phyloP scores from a whole-genome alignment of 306 rosid species.

The Cicer yamashitae region DNA sequence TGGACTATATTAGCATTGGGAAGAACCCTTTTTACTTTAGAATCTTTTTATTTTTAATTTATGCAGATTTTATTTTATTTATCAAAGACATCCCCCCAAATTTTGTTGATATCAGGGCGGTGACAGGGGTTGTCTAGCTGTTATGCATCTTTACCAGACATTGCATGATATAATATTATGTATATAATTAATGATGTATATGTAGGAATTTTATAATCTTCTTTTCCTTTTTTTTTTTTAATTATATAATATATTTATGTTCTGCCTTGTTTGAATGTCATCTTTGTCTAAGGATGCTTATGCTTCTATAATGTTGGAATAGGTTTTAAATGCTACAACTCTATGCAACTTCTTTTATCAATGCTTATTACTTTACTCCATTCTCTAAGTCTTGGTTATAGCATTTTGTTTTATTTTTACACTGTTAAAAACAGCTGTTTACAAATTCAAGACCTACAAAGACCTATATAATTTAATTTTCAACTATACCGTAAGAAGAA shows the following conservation, averaged over 20 bases:
- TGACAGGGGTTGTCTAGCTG: conserved; percentile 75
- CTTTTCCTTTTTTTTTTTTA: neutral
- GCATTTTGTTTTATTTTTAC: neutral
- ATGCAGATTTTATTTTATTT: conserved; percentile 26
- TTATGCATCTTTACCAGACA: conserved; percentile 56
- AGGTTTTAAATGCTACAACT: neutral
- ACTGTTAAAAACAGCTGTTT: neutral
- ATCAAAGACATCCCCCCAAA: conserved; percentile 51
- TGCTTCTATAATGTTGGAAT: conserved; percentile 39
- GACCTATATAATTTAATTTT: too few relatives aligned
- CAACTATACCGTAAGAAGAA: too few relatives aligned
- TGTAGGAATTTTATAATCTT: conserved; percentile 47
- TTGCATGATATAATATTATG: conserved; percentile 54
- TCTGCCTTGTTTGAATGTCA: conserved; percentile 25
- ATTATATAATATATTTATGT: neutral
- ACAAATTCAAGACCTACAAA: neutral
- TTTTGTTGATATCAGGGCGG: conserved; percentile 69
- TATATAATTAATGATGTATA: conserved; percentile 58
- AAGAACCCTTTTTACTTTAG: conserved; percentile 44
- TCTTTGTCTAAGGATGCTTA: conserved; percentile 38
- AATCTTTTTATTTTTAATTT: conserved; percentile 37
- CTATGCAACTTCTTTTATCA: neutral
- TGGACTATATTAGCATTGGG: conserved; percentile 64
- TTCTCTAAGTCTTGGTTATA: neutral
- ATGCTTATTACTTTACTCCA: neutral